phyloP scores from a whole-genome alignment of 75 land plant genomes.

The Pinus tabuliformis region DNA sequence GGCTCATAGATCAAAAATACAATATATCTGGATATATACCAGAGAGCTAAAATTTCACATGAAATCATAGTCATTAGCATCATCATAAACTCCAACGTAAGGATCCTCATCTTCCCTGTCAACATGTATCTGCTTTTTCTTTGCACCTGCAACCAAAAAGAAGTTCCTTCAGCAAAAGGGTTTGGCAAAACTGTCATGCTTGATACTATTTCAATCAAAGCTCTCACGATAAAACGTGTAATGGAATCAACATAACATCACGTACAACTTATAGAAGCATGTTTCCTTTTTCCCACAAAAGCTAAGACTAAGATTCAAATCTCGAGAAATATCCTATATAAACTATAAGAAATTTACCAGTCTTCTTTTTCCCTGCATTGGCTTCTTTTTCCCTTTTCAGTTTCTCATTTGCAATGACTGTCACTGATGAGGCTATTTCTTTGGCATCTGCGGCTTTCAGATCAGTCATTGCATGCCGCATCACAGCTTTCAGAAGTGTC shows the following conservation, averaged over 20 bases:
- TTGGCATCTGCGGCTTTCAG: constrained; percentile 93
- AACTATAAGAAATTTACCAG: constrained; percentile 33
- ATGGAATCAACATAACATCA: too few relatives aligned
- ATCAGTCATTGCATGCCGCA: constrained; percentile 71
- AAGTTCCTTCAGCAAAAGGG: neutral
- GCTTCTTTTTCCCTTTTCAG: constrained; percentile 95
- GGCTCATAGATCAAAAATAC: constrained; percentile 7
- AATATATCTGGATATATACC: neutral
- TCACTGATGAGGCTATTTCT: constrained; percentile 79
- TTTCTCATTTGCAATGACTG: constrained; percentile 96
- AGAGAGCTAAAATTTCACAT: constrained; percentile 39
- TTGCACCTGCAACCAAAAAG: constrained; percentile 28
- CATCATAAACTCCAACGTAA: constrained; percentile 38
- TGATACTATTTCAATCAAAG: neutral
- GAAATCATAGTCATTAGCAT: constrained; percentile 69
- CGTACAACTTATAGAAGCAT: neutral
- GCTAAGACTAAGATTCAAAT: neutral
- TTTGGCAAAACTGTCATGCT: neutral
- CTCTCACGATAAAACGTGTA: too few relatives aligned
- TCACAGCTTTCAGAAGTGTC: constrained; percentile 85
- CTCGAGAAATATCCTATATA: neutral
- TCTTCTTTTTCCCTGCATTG: constrained; percentile 78
- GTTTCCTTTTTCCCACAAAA: neutral
- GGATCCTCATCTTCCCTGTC: constrained; percentile 70
- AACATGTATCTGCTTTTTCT: constrained; percentile 61